Conservation (phyloP, 2,329 filamentous ascomycete genomes). For the Exophiala bonariae region DNA sequence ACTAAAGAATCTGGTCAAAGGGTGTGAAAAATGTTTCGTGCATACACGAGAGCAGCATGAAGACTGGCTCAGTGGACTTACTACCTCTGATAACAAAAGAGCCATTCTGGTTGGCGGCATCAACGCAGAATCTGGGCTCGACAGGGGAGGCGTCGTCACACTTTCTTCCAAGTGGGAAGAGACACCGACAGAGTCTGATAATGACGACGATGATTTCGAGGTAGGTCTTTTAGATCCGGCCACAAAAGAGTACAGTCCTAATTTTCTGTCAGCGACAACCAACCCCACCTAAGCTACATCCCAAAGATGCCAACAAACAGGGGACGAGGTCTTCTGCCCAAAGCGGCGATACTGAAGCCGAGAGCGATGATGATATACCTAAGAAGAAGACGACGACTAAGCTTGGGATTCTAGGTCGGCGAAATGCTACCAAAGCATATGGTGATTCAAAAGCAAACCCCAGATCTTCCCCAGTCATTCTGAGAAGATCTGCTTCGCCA, state of each 20-base stretch:
- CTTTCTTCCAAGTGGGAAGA: neutral
- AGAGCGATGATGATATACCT: constrained; percentile 9
- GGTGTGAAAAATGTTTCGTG: constrained; percentile 22
- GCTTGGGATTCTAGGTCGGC: constrained; percentile 13
- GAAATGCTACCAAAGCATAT: constrained; percentile 17
- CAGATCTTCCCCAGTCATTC: neutral
- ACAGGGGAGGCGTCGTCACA: too few species aligned
- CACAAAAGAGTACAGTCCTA: neutral
- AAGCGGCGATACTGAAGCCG: constrained; percentile 5
- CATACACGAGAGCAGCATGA: constrained; percentile 20
- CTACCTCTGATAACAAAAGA: constrained; percentile 9
- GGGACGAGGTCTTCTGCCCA: neutral
- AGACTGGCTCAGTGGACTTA: constrained; percentile 16
- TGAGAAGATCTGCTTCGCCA: neutral
- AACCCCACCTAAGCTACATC: constrained; percentile 17
- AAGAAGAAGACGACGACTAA: constrained; percentile 8
- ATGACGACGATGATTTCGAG: constrained; percentile 27
- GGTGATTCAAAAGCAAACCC: constrained; percentile 1
- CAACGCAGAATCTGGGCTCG: neutral
- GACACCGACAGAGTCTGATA: constrained; percentile 18
- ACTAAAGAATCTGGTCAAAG: constrained; percentile 17
- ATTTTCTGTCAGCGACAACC: constrained; percentile 15
- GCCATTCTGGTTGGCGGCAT: too few species aligned
- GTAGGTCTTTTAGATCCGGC: neutral
- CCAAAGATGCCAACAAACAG: constrained; percentile 1